phyloP scores from a whole-genome alignment of 1,139 yeast genomes.

The Saccharomyces hybrid region DNA sequence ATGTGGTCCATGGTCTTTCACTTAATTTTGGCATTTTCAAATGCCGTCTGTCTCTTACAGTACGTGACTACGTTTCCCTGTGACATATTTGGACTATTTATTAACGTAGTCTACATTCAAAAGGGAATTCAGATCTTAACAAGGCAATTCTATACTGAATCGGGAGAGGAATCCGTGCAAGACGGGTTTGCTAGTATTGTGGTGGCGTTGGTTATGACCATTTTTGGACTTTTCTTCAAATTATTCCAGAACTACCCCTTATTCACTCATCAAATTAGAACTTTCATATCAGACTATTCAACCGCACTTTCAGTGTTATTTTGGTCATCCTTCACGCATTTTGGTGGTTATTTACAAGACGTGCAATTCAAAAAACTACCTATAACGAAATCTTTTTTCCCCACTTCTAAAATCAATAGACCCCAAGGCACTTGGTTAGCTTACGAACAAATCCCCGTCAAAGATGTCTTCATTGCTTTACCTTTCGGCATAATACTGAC shows the following conservation, averaged over 20 bases:
- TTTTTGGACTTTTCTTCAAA: slow-evolving; percentile 63
- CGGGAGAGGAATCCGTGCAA: slow-evolving; percentile 32
- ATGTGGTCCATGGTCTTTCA: slow-evolving; percentile 88
- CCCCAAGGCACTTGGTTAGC: slow-evolving; percentile 35
- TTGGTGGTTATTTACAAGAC: slow-evolving; percentile 63
- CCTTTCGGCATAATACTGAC: slow-evolving; percentile 89
- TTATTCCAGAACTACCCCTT: slow-evolving; percentile 55
- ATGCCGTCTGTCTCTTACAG: slow-evolving; percentile 60
- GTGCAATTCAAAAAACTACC: slow-evolving; percentile 57
- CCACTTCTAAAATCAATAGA: slow-evolving; percentile 45
- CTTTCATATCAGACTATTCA: slow-evolving; percentile 79
- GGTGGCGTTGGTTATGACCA: slow-evolving; percentile 62
- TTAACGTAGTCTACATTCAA: slow-evolving; percentile 80
- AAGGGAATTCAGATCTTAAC: slow-evolving; percentile 80
- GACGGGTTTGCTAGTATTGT: slow-evolving; percentile 73
- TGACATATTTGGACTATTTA: slow-evolving; percentile 89
- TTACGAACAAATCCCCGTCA: slow-evolving; percentile 61
- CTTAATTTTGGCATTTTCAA: slow-evolving; percentile 59
- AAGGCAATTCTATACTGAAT: slow-evolving; percentile 51
- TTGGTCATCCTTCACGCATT: slow-evolving; percentile 89
- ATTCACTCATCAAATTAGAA: slow-evolving; percentile 53
- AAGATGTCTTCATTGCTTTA: slow-evolving; percentile 76
- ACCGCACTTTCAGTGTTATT: slow-evolving; percentile 77
- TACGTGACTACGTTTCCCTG: slow-evolving; percentile 81
- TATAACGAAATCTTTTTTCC: slow-evolving; percentile 64